Conservation (phyloP, 768 basidiomycete species). For the Nidularia pulvinata region DNA sequence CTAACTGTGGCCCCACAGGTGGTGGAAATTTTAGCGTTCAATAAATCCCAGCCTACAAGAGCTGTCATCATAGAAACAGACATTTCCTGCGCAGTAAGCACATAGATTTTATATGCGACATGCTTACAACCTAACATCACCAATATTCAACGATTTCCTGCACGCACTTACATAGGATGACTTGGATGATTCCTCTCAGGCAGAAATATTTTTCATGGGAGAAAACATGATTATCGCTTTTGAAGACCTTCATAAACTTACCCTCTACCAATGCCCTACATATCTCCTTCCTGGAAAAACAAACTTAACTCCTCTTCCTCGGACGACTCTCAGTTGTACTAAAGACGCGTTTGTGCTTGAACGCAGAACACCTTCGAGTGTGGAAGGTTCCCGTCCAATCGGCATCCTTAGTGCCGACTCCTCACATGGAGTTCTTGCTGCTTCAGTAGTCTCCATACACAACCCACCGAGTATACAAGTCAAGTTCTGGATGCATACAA, state of each 20-base stretch:
- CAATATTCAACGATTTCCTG: neutral
- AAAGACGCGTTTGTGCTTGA: too few species aligned
- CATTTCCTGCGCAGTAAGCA: neutral
- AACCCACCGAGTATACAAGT: neutral
- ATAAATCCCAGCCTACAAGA: neutral
- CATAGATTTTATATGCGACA: neutral
- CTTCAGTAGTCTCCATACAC: neutral
- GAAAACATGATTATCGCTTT: neutral
- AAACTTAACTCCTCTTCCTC: neutral
- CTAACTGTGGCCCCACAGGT: neutral
- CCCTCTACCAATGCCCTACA: neutral
- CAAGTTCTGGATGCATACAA: neutral
- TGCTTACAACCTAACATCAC: neutral
- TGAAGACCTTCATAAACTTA: neutral
- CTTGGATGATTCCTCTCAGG: too few species aligned
- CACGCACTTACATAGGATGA: too few species aligned
- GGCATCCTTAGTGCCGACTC: neutral
- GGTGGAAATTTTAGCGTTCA: neutral
- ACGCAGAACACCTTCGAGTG: too few species aligned
- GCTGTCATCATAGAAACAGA: neutral
- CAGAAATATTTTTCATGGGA: neutral
- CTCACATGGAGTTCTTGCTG: neutral
- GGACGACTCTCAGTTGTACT: too few species aligned
- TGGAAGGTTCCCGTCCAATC: too few species aligned
- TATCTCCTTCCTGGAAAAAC: neutral